Percentiles rank a stretch among this genome's conserved stretches.
Conservation (phyloP, 345 rosid species). For the Crucihimalaya himalaica region DNA sequence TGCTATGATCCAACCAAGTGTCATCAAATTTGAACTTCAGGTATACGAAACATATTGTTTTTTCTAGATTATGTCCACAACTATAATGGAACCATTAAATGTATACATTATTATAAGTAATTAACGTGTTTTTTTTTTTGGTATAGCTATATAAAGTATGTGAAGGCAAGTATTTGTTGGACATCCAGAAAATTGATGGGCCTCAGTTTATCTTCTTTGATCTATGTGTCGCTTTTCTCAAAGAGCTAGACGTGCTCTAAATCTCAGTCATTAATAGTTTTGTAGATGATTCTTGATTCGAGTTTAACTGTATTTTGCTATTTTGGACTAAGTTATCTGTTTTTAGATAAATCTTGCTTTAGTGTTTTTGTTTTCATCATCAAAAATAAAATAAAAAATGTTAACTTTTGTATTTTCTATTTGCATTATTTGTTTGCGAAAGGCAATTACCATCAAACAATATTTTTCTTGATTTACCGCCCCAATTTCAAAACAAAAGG, state of each 20-base stretch:
- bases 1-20: conserved; percentile 36
- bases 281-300: too few species aligned
- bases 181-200: conserved; percentile 73
- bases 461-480: too few species aligned
- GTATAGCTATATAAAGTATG: conserved; percentile 76
- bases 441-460: too few species aligned
- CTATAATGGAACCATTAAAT: too few species aligned
- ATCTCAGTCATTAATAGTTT: too few species aligned
- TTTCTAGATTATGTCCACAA: too few species aligned
- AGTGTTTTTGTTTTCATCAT: too few species aligned
- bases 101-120: too few species aligned
- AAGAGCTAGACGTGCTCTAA: conserved; percentile 63
- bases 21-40: conserved; percentile 86
- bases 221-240: conserved; percentile 56
- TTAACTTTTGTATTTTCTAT: neutral
- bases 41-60: conserved; percentile 45
- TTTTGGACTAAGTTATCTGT: neutral
- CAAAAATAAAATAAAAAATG: neutral
- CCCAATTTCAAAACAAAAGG: too few species aligned
- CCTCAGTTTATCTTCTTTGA: conserved; percentile 78
- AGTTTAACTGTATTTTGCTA: neutral
- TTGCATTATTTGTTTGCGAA: too few species aligned
- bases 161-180: conserved; percentile 67
- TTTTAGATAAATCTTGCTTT: neutral
- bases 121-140: too few species aligned